Base-by-base conservation (phyloP, 768 basidiomycete species). In the Xerocomus brunneocitrinus region DNA sequence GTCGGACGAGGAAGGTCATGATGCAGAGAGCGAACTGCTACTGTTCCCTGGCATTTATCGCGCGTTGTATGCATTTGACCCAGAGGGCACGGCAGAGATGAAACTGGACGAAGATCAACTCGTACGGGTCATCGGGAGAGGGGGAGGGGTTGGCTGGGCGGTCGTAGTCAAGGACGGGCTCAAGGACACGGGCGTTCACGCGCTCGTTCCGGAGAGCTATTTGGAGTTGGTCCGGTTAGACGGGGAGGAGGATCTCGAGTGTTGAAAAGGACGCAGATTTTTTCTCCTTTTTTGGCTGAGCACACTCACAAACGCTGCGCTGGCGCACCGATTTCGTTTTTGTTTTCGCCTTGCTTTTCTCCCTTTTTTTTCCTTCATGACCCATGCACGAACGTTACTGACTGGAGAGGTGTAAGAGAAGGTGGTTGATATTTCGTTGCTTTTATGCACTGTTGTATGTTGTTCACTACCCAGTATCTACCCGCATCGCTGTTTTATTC, bases 81-180 rank as follows among this genome's bases (percentile, higher is more conserved):
- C 88, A 0, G 88, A 91, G 61, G 85, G 89, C 2, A 82, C 81
- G 16, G 86, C 88, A 32, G 91, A 94, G 80, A 90, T 92, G 88
- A 75, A 74, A 41, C 70, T 93, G 50, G 80, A 76, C 58, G 87
- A 90, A 68, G 91, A 85, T 43, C 87, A 92, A 71, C 58, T 87
- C 44, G 84, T 93, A 13, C 74, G 75, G 2, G 87, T 91, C 27
- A 68, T 90, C 3, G 88, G 88, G 9, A 63, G 87, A 45, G 87
- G 89, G 4, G 88, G 89, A 0, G 87, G 87, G 0, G 83, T 85
- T 3, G 89, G 89, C 0, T 90, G 89, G 89, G 89, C 86, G 0
- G 83, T 91, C 8, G 89, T 83, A 2, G 75, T 81, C 54, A 77
- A 73, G 50, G 70, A 67, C 36, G 58, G 67, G 16, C 59, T 62